Conservation (phyloP, 2,329 filamentous ascomycete species). For the Hawksworthiomyces lignivorus region DNA sequence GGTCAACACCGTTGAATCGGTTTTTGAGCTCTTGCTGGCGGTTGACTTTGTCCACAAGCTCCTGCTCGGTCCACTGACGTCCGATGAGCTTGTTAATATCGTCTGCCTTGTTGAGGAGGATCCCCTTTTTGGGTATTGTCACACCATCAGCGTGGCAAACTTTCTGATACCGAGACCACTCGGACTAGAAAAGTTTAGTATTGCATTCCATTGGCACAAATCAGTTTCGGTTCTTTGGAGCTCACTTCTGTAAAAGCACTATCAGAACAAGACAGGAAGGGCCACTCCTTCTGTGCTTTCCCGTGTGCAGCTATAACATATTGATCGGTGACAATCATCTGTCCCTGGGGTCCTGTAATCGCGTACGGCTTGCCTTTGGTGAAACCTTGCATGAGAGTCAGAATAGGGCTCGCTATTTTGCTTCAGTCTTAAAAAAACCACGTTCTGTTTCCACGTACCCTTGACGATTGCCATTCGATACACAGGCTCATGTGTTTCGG, state of each 20-base stretch:
- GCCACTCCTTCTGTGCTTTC: conserved; percentile 74
- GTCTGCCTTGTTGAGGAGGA: conserved; percentile 62
- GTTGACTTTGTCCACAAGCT: conserved; percentile 71
- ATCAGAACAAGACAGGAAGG: conserved; percentile 87
- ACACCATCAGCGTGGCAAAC: conserved; percentile 66
- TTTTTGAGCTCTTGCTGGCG: conserved; percentile 61
- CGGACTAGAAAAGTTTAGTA: conserved; percentile 49
- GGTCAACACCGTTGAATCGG: conserved; percentile 59
- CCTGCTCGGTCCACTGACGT: conserved; percentile 73
- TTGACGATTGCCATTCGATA: conserved; percentile 90
- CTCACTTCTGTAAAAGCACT: conserved; percentile 72
- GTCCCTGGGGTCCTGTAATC: conserved; percentile 65
- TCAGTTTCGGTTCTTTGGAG: no score
- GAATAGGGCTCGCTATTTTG: no score
- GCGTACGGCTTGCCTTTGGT: conserved; percentile 74
- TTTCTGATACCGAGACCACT: conserved; percentile 74
- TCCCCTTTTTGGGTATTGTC: conserved; percentile 64
- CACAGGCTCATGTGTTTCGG: conserved; percentile 61
- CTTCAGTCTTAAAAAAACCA: no score
- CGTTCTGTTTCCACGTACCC: conserved; percentile 44
- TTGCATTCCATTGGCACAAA: no score
- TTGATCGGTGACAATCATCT: conserved; percentile 74
- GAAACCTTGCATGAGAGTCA: conserved; percentile 49
- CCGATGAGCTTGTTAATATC: conserved; percentile 75
- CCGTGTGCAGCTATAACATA: conserved; percentile 79